Percentiles rank a stretch among this genome's conserved stretches.
These are phyloP conservation scores for Pseudogymnoascus sp. DNA, from an alignment of 2,329 filamentous ascomycete genomes.

Conservation along the genomic window DNA sequence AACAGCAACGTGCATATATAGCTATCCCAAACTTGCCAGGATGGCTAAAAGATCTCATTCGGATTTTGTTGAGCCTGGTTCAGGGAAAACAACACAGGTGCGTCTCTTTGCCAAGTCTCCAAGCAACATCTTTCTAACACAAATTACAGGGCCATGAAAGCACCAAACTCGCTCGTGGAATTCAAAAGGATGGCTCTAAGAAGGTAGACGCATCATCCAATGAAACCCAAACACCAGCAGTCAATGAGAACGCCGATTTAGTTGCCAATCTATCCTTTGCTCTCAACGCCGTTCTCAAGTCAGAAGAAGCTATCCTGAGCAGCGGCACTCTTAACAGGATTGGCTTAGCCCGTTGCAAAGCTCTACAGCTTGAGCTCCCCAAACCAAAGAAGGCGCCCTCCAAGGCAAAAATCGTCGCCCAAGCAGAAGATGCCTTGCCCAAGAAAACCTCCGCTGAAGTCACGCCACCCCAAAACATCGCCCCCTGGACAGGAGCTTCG, in stretches of 20 bases:
- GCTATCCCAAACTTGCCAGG: neutral
- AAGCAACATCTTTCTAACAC: neutral
- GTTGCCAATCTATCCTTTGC: slow-evolving; percentile 1
- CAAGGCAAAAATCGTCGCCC: neutral
- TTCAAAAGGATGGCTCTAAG: slow-evolving; percentile 40
- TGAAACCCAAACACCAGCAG: neutral
- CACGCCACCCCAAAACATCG: slow-evolving; percentile 25
- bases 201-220: neutral
- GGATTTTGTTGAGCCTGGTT: neutral
- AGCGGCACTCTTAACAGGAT: slow-evolving; percentile 1
- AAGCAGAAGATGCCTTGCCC: neutral
- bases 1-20: neutral
- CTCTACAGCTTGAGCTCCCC: slow-evolving; percentile 4
- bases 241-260: neutral
- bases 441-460: slow-evolving; percentile 4
- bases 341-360: slow-evolving; percentile 1
- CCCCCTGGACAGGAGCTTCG: slow-evolving; percentile 42
- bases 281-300: neutral
- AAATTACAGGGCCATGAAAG: neutral
- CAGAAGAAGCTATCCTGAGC: neutral
- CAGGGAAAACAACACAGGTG: neutral
- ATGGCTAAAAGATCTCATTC: neutral
- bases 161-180: slow-evolving; percentile 47
- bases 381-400: neutral
- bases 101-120: neutral